Evolutionary conservation across 371 early-diverging fungal genomes (phyloP).

Genomic region (Lichtheimia ornata): DNA sequence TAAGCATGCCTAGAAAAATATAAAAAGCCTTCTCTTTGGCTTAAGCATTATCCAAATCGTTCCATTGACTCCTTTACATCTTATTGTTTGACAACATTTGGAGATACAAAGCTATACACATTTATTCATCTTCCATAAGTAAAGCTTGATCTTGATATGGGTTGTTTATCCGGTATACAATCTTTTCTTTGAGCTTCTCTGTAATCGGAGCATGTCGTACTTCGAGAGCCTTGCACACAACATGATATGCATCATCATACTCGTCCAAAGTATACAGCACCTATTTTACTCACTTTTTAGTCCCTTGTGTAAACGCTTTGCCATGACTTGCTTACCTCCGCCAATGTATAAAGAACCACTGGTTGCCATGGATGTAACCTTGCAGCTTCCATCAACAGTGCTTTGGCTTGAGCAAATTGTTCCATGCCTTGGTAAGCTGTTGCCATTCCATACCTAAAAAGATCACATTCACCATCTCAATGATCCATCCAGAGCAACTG

Average conservation of each 20-base stretch:
- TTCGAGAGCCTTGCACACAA: conserved; percentile 10
- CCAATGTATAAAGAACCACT: conserved; percentile 31
- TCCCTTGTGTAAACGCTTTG: too few species aligned
- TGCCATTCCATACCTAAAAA: conserved; percentile 36
- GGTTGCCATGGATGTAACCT: conserved; percentile 38
- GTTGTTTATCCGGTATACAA: conserved; percentile 7
- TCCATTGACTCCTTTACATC: too few species aligned
- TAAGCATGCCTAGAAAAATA: too few species aligned
- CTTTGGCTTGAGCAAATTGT: conserved; percentile 24
- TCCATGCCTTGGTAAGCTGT: conserved; percentile 30
- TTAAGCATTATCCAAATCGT: too few species aligned
- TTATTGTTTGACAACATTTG: too few species aligned
- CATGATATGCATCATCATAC: conserved; percentile 7
- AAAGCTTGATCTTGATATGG: neutral
- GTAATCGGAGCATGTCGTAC: conserved; percentile 1
- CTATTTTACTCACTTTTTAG: neutral
- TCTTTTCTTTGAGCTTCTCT: conserved; percentile 10
- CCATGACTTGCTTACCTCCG: conserved; percentile 19
- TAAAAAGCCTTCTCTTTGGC: too few species aligned
- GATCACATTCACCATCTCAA: neutral
- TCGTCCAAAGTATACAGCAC: conserved; percentile 12
- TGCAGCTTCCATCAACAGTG: conserved; percentile 31
- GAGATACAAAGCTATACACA: too few species aligned
- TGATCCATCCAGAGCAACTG: neutral
- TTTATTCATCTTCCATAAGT: neutral